Evolutionary conservation across 805 yeast genomes (phyloP).

Genomic region (Clavispora asparagi): DNA sequence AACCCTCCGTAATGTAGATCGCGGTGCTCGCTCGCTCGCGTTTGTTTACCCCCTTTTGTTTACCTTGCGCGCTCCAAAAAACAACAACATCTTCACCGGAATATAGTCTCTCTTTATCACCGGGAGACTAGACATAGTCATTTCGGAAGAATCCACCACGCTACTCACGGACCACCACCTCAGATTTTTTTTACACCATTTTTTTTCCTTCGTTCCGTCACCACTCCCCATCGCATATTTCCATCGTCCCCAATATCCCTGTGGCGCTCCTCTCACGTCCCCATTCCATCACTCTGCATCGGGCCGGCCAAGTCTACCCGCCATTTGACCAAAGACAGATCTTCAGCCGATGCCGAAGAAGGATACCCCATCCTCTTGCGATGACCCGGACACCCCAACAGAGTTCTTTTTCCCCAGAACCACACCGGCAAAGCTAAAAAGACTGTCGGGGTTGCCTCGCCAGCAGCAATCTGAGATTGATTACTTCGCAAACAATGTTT

Average conservation of each 20-base stretch:
- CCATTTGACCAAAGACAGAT: not conserved
- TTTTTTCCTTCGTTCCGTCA: not conserved
- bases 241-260: not conserved
- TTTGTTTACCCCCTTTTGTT: conserved; percentile 17
- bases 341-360: not conserved
- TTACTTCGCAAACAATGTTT: conserved; percentile 34
- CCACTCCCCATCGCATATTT: not conserved
- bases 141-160: not conserved
- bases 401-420: not conserved
- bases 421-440: not conserved
- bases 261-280: not conserved
- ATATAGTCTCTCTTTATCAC: not conserved
- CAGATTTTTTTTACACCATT: not conserved
- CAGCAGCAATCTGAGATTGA: conserved; percentile 17
- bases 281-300: not conserved
- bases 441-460: not conserved
- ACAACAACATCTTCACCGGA: not conserved
- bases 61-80: conserved; percentile 5
- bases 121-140: conserved; percentile 1
- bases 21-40: conserved; percentile 7
- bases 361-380: not conserved
- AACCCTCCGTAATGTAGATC: not conserved
- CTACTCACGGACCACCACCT: not conserved
- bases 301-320: not conserved
- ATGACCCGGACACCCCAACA: not conserved